Conservation (phyloP, 2,329 filamentous ascomycete genomes). For the Aspergillus alliaceus region DNA sequence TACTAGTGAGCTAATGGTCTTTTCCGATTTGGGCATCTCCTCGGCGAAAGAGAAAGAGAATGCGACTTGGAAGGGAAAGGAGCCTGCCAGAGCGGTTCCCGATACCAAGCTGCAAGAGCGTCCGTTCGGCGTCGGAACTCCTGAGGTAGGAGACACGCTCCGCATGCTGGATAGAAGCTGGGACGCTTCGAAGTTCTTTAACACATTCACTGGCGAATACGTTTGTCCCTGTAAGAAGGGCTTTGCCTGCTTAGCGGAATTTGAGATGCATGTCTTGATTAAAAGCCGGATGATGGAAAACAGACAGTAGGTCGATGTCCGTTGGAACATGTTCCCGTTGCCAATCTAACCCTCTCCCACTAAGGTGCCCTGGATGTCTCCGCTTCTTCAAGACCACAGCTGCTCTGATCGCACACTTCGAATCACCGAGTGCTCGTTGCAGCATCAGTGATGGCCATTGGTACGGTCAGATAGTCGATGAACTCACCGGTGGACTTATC, state of each 20-base stretch:
- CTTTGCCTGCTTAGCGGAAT: conserved; percentile 25
- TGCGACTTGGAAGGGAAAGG: conserved; percentile 8
- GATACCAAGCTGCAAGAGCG: not conserved
- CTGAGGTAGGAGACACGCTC: conserved; percentile 13
- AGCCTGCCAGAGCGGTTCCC: not conserved
- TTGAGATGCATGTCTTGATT: conserved; percentile 35
- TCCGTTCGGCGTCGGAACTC: conserved; percentile 3
- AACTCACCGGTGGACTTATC: conserved; percentile 40
- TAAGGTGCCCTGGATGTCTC: conserved; percentile 41
- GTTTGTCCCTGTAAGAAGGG: conserved; percentile 34
- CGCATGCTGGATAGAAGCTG: conserved; percentile 19
- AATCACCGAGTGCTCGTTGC: conserved; percentile 38
- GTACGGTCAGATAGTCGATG: conserved; percentile 37
- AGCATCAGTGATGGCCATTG: conserved; percentile 27
- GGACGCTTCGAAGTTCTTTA: conserved; percentile 33
- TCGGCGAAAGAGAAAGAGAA: not conserved
- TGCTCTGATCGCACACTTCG: conserved; percentile 43
- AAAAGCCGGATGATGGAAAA: conserved; percentile 15
- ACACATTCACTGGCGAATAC: conserved; percentile 29
- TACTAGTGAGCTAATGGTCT: conserved; percentile 24
- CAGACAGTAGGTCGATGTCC: conserved; percentile 17
- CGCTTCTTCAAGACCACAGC: conserved; percentile 38
- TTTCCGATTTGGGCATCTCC: conserved; percentile 11
- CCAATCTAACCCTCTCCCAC: not conserved
- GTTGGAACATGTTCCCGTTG: no score